Evolutionary conservation across 73 alveolate species (phyloP), one percentile per base, ranked within the genome.

Genomic region (Uronychia setigera): DNA sequence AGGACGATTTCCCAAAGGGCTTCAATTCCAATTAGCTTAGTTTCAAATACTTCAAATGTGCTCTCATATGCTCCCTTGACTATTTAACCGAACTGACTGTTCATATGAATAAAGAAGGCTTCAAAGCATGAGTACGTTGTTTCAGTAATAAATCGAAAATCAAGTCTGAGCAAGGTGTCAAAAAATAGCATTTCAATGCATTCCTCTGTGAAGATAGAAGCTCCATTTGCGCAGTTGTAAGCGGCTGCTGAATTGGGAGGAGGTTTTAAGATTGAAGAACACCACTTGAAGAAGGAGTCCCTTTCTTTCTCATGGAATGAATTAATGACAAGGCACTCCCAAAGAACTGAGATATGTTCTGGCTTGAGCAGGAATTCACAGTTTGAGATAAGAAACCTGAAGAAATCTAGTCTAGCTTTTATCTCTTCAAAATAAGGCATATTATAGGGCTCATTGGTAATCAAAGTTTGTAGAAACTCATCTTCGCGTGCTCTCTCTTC

Each of bases 1-100:
- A 92, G 82, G 31, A 90, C 87, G 33, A 92, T 82, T 76, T 92
- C 97, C 97, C 97, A 92, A 1, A 92, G 78, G 13, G 92, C 90
- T 81, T 91, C 92, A 33, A 91, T 85, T 29, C 96, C 96, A 31
- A 91, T 79, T 0, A 91, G 82, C 30, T 83, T 87, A 19, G 90
- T 87, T 33, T 91, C 96, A 58, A 60, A 77, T 34, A 87, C 94
- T 33, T 91, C 96, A 58, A 81, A 85, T 26, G 90, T 60, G 9
- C 79, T 33, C 26, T 59, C 87, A 67, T 67, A 82, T 0, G 82
- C 78, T 29, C 86, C 91, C 32, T 82, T 91, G 60, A 82, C 82
- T 0, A 91, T 60, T 29, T 87, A 79, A 1, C 96, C 96, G 60
- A 87, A 90, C 81, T 87, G 92, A 26, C 80, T 88, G 78, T 91